Conservation (phyloP, 179 eudicot species). For the Dionaea muscipula region DNA sequence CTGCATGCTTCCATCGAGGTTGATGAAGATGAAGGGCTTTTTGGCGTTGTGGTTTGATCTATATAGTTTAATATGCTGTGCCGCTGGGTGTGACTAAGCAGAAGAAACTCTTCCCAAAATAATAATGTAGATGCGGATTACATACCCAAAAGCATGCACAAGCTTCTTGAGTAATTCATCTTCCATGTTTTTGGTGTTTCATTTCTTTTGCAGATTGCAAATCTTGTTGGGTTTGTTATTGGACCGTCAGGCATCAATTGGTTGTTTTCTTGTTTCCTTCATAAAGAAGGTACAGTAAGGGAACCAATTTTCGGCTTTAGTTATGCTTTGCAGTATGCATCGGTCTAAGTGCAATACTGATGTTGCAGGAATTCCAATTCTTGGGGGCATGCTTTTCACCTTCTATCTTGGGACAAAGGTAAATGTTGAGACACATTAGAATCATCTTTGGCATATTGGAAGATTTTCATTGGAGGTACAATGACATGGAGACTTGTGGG, state of each 20-base stretch:
- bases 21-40: too few relatives aligned
- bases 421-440: neutral
- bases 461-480: neutral
- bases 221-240: slow-evolving; percentile 88
- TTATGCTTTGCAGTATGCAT: neutral
- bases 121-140: too few relatives aligned
- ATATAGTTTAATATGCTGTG: too few relatives aligned
- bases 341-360: slow-evolving; percentile 4
- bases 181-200: neutral
- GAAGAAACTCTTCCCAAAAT: too few relatives aligned
- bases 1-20: too few relatives aligned
- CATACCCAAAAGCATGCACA: too few relatives aligned
- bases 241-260: slow-evolving; percentile 92
- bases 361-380: slow-evolving; percentile 57
- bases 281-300: slow-evolving; percentile 42
- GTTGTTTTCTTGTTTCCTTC: slow-evolving; percentile 58
- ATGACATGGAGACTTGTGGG: neutral
- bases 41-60: too few relatives aligned
- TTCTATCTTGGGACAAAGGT: slow-evolving; percentile 92
- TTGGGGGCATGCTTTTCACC: slow-evolving; percentile 57
- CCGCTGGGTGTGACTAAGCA: too few relatives aligned
- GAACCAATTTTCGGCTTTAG: neutral
- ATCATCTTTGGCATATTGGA: neutral
- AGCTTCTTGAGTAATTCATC: too few relatives aligned
- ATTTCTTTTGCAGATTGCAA: slow-evolving; percentile 59